phyloP scores from a whole-genome alignment of 202 grass and related monocot species.

The Elaeis oleifera region DNA sequence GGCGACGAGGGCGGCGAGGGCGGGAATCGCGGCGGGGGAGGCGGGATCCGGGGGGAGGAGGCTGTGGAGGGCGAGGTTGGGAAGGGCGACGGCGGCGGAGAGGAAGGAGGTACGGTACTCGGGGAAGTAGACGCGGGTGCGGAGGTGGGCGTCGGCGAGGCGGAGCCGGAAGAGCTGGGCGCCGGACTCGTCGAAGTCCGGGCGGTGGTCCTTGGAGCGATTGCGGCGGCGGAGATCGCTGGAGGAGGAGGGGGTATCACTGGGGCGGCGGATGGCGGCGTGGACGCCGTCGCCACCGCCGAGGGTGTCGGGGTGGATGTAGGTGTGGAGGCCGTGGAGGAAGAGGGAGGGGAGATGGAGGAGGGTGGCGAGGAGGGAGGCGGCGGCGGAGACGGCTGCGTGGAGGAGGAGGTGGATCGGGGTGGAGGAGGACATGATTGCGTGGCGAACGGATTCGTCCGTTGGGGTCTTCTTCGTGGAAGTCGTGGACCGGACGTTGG shows the following conservation, averaged over 20 bases:
- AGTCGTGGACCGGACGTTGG: too few species aligned
- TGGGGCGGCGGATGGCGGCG: slow-evolving; percentile 28
- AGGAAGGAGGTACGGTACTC: slow-evolving; percentile 2
- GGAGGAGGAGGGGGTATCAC: neutral
- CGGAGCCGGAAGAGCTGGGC: slow-evolving; percentile 15
- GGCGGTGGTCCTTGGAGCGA: neutral
- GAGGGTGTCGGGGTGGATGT: slow-evolving; percentile 38
- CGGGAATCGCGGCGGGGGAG: slow-evolving; percentile 29
- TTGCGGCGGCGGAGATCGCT: neutral
- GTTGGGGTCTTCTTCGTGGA: too few species aligned
- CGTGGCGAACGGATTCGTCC: too few species aligned
- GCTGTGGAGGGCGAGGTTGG: neutral
- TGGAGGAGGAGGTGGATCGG: slow-evolving; percentile 1
- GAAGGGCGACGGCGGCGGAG: slow-evolving; percentile 22
- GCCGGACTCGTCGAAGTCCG: slow-evolving; percentile 3
- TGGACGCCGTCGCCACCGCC: slow-evolving; percentile 22
- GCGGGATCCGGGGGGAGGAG: slow-evolving; percentile 35
- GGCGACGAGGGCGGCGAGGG: slow-evolving; percentile 49
- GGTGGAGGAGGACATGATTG: slow-evolving; percentile 4
- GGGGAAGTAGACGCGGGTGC: slow-evolving; percentile 26
- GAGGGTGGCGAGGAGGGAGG: slow-evolving; percentile 46
- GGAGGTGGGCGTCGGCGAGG: slow-evolving; percentile 25
- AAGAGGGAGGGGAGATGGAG: slow-evolving; percentile 29
- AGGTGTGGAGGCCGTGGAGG: slow-evolving; percentile 38
- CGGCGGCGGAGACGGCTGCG: slow-evolving; percentile 25